These are phyloP conservation scores for Moringa oleifera DNA, from an alignment of 345 rosid genomes.

Conservation along the genomic window DNA sequence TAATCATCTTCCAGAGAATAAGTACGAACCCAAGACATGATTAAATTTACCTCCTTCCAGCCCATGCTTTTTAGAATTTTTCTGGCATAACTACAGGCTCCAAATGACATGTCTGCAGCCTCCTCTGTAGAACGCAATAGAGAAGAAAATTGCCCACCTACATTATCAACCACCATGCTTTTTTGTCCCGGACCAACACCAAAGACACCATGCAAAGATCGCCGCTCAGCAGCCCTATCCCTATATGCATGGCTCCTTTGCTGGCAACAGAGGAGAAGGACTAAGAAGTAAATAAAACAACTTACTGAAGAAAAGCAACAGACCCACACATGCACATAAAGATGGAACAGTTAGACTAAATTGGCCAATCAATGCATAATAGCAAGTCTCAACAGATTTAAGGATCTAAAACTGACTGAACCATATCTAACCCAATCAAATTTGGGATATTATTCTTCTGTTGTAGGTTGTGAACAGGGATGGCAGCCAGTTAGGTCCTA, in stretches of 20 bases:
- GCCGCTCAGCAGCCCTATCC: constrained; percentile 93
- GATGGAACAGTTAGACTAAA: no score
- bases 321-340: background rate
- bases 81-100: constrained; percentile 75
- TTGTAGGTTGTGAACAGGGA: no score
- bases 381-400: no score
- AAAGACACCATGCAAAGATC: constrained; percentile 71
- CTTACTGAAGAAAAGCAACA: background rate
- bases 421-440: no score
- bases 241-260: constrained; percentile 42
- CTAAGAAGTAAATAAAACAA: no score
- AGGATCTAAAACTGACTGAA: no score
- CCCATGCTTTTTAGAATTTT: constrained; percentile 81
- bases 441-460: no score
- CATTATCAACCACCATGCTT: constrained; percentile 18
- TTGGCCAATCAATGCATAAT: no score
- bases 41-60: constrained; percentile 65
- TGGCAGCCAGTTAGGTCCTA: no score
- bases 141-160: constrained; percentile 22
- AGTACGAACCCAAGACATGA: background rate
- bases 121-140: constrained; percentile 37
- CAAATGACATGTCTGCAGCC: constrained; percentile 62
- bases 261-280: constrained; percentile 21
- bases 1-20: background rate
- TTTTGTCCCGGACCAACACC: constrained; percentile 90